Evolutionary conservation across 805 yeast species (phyloP).

Genomic region (Brettanomyces bruxellensis): DNA sequence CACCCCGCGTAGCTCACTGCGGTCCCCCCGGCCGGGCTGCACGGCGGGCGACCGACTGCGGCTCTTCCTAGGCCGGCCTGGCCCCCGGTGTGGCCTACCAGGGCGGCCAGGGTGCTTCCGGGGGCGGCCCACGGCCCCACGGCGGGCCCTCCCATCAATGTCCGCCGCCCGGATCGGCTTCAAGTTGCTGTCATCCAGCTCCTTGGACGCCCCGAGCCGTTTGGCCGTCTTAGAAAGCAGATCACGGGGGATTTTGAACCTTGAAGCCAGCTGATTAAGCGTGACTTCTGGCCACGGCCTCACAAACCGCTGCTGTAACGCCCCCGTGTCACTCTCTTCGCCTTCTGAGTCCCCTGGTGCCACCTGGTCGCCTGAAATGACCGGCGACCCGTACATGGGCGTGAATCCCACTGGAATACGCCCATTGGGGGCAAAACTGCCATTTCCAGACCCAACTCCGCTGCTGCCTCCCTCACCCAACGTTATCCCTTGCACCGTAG

Average conservation of each 20-base stretch:
- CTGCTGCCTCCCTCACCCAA: not conserved
- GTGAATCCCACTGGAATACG: conserved; percentile 11
- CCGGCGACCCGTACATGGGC: conserved; percentile 19
- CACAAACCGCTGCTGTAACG: conserved; percentile 10
- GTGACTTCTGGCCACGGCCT: conserved; percentile 24
- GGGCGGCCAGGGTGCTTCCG: not conserved
- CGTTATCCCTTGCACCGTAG: conserved; percentile 10
- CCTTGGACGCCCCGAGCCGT: not conserved
- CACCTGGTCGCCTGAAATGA: conserved; percentile 13
- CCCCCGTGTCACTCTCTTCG: conserved; percentile 5
- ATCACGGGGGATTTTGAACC: conserved; percentile 18
- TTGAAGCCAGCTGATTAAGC: conserved; percentile 18
- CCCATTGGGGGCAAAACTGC: too few species aligned
- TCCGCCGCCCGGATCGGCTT: conserved; percentile 1
- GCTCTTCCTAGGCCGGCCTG: conserved; percentile 1
- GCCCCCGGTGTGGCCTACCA: not conserved
- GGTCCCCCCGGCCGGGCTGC: not conserved
- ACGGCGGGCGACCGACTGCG: not conserved
- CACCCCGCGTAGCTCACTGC: too few species aligned
- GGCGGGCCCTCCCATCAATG: not conserved
- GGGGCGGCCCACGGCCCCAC: not conserved
- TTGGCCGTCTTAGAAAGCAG: conserved; percentile 1
- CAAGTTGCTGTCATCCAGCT: not conserved
- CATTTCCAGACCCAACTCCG: conserved; percentile 2
- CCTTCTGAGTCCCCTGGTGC: conserved; percentile 1